phyloP scores from a whole-genome alignment of 75 land plant genomes.

The Chamaecyparis obtusa region DNA sequence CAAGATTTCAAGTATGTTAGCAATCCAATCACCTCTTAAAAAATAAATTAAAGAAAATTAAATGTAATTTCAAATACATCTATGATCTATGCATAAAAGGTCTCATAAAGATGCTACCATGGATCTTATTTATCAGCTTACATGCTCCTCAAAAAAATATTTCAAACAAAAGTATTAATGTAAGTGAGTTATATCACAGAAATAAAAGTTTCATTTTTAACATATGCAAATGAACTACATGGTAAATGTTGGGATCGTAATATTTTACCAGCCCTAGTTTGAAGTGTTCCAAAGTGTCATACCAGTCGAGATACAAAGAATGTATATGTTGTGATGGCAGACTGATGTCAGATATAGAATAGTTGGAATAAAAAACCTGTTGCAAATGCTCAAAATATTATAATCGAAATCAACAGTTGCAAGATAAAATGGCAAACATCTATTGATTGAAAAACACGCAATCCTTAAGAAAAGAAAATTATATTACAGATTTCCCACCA shows the following conservation, averaged over 20 bases:
- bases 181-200: not conserved
- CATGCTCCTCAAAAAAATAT: not conserved
- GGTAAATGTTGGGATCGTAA: not conserved
- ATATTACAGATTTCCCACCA: not conserved
- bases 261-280: not conserved
- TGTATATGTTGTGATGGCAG: conserved; percentile 1
- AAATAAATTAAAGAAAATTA: not conserved
- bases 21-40: not conserved
- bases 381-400: not conserved
- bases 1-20: not conserved
- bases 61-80: not conserved
- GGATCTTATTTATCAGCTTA: not conserved
- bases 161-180: not conserved
- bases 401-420: not conserved
- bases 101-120: not conserved
- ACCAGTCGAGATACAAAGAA: conserved; percentile 11
- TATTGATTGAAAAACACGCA: not conserved
- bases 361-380: conserved; percentile 14
- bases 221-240: not conserved
- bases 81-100: not conserved
- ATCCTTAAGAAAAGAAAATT: not conserved
- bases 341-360: not conserved
- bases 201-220: not conserved
- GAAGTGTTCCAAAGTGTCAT: not conserved
- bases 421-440: not conserved